Percentiles rank a stretch among this genome's conserved stretches.
Evolutionary conservation across 1,284 basidiomycete genomes (phyloP).

Genomic region (Thelephora terrestris): DNA sequence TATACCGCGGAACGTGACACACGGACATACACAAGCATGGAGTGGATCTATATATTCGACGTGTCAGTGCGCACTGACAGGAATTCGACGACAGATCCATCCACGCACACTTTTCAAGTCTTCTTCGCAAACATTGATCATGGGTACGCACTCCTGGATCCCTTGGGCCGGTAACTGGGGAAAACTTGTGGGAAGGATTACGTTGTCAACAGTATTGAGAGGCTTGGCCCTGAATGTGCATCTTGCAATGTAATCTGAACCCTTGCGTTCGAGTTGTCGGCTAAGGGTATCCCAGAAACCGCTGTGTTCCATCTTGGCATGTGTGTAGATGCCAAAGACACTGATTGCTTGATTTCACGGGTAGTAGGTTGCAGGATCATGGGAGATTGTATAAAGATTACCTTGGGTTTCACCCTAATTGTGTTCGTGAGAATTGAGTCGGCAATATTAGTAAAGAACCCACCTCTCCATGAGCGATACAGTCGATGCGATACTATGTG

Average conservation of each 20-base stretch:
- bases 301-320: constrained; percentile 38
- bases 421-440: no score
- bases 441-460: no score
- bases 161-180: constrained; percentile 12
- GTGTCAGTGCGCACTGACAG: not conserved
- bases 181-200: constrained; percentile 27
- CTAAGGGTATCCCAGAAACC: constrained; percentile 50
- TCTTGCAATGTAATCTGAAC: constrained; percentile 42
- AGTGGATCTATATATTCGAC: constrained; percentile 39
- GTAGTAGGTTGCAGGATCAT: no score
- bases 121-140: constrained; percentile 26
- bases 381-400: no score
- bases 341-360: constrained; percentile 42
- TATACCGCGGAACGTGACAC: not conserved
- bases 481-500: constrained; percentile 64
- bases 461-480: constrained; percentile 36
- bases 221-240: constrained; percentile 34
- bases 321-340: constrained; percentile 55
- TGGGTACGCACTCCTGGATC: constrained; percentile 5
- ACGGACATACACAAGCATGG: constrained; percentile 45
- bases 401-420: constrained; percentile 49
- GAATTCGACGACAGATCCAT: not conserved
- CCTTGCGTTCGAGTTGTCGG: constrained; percentile 38
- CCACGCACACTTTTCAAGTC: constrained; percentile 26
- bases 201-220: constrained; percentile 27